These are phyloP conservation scores for Debaryomyces singareniensis DNA, from an alignment of 1,139 yeast genomes.

Conservation along the genomic window DNA sequence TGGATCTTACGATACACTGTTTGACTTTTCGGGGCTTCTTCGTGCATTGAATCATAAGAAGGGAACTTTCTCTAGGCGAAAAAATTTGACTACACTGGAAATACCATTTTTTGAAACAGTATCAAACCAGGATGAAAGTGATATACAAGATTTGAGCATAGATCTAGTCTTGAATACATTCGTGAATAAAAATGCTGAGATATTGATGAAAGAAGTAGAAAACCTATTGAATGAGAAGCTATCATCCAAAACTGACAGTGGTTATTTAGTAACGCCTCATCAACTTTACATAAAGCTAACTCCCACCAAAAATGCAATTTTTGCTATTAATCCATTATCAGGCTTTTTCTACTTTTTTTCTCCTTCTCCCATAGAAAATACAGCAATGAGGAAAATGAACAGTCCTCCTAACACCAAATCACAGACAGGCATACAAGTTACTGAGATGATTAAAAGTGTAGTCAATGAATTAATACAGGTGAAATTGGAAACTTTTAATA, in stretches of 20 bases:
- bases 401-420: slow-evolving; percentile 15
- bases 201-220: slow-evolving; percentile 20
- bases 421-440: slow-evolving; percentile 21
- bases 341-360: slow-evolving; percentile 40
- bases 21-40: slow-evolving; percentile 9
- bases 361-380: slow-evolving; percentile 36
- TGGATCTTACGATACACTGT: slow-evolving; percentile 28
- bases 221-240: slow-evolving; percentile 9
- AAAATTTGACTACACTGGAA: not conserved
- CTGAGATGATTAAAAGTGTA: slow-evolving; percentile 25
- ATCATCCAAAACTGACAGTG: slow-evolving; percentile 1
- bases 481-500: slow-evolving; percentile 48
- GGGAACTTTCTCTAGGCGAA: not conserved
- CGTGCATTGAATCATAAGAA: not conserved
- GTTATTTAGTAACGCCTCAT: slow-evolving; percentile 23
- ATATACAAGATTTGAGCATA: slow-evolving; percentile 26
- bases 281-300: slow-evolving; percentile 32
- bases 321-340: slow-evolving; percentile 41
- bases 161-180: slow-evolving; percentile 29
- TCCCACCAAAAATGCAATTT: slow-evolving; percentile 27
- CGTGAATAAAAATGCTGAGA: slow-evolving; percentile 34
- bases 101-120: not conserved
- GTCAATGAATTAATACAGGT: slow-evolving; percentile 37
- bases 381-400: slow-evolving; percentile 29
- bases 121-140: slow-evolving; percentile 12